These are phyloP conservation scores for Phytophthora sojae DNA, from an alignment of 352 stramenopile species.

Conservation along the genomic window DNA sequence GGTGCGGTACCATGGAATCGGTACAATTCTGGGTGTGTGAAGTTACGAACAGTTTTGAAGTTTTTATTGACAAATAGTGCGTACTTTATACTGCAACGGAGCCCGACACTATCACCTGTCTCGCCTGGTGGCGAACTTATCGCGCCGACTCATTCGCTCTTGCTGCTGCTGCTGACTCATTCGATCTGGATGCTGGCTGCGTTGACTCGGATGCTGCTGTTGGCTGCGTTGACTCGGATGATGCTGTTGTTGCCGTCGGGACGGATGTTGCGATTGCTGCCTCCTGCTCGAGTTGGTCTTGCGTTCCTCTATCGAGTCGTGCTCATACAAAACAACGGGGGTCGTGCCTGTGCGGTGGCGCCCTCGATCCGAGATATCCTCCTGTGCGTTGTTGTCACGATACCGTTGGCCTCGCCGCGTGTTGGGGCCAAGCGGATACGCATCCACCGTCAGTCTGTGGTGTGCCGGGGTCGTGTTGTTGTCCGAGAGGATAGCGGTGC, in stretches of 20 bases:
- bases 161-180: constrained; percentile 10
- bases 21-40: not conserved
- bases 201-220: not conserved
- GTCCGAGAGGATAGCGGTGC: constrained; percentile 50
- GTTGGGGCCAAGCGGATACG: constrained; percentile 27
- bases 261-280: constrained; percentile 8
- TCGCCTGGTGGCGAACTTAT: constrained; percentile 30
- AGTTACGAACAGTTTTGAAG: not conserved
- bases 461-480: constrained; percentile 39
- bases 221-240: not conserved
- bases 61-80: constrained; percentile 4
- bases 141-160: constrained; percentile 18
- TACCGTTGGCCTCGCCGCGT: constrained; percentile 19
- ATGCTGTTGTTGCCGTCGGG: constrained; percentile 12
- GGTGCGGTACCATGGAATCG: not conserved
- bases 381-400: constrained; percentile 12
- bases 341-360: constrained; percentile 35
- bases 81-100: not conserved
- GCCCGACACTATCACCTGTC: constrained; percentile 25
- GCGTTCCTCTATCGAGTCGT: constrained; percentile 29
- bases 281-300: constrained; percentile 35
- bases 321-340: constrained; percentile 46
- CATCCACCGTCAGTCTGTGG: constrained; percentile 43
- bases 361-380: constrained; percentile 36
- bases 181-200: constrained; percentile 4